Evolutionary conservation across 2,329 filamentous ascomycete genomes (phyloP), one percentile per base, ranked within the genome.

Genomic region (Pseudogymnoascus sp.): DNA sequence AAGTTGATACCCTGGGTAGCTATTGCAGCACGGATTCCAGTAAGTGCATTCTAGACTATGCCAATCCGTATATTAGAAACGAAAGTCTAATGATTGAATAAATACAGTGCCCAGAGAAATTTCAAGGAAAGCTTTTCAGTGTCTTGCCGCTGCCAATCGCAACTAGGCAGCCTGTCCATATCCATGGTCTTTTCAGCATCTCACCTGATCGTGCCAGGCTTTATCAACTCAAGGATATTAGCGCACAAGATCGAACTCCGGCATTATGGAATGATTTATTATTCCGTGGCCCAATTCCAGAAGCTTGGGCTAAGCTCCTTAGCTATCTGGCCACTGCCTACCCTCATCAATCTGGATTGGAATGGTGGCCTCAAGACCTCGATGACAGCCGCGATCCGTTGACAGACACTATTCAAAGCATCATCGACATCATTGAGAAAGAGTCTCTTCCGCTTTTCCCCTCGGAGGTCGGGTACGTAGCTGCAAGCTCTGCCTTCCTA

Each of bases 181-280:
- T 75, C 8, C 73, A 75, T 61, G 73, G 72, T 4, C 63, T 73
- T 18, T 75, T 75, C 56, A 69, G 69, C 12, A 67, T 75, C 25
- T 70, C 72, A 0, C 71, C 73, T 0, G 73, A 75, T 63, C 69
- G 74, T 23, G 69, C 69, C 3, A 70, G 68, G 28, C 63, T 75
- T 16, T 67, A 72, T 62, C 66, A 64, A 10, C 61, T 64, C 7
- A 66, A 62, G n/a, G 70, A 71, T 31, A 37, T 6, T 37, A 37
- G 35, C 35, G 14, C 14, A 37, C 35, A 37, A 37, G 35, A 37
- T 37, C 35, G 35, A 37, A 37, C 6, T 37, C 35, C 35, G 35
- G 35, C 35, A 37, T n/a, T 37, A n/a, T 37, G 35, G 35, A 37
- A 37, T 37, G 35, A 37, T 37, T 37, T 37, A n/a, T n/a, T 37